Evolutionary conservation across 768 basidiomycete species (phyloP).

Genomic region (Sporobolomyces pararoseus): DNA sequence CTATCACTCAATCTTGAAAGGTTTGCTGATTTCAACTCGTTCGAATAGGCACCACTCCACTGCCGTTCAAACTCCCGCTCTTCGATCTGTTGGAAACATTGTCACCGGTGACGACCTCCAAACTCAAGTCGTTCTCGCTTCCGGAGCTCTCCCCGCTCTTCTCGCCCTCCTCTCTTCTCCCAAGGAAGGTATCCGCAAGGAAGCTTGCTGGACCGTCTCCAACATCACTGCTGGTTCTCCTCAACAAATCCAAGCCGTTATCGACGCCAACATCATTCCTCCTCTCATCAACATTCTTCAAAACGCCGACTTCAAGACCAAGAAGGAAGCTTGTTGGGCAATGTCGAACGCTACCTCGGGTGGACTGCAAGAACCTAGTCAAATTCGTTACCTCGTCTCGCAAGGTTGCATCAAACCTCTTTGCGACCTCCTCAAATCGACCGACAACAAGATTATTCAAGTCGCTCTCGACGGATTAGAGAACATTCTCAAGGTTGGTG

Average conservation of each 20-base stretch:
- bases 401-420: slow-evolving; percentile 99
- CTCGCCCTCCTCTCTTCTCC: slow-evolving; percentile 88
- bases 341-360: slow-evolving; percentile 98
- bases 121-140: slow-evolving; percentile 97
- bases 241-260: slow-evolving; percentile 92
- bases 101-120: slow-evolving; percentile 99
- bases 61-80: slow-evolving; percentile 95
- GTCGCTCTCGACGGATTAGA: slow-evolving; percentile 97
- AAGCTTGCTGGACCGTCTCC: slow-evolving; percentile 99
- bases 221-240: slow-evolving; percentile 97
- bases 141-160: slow-evolving; percentile 90
- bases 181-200: slow-evolving; percentile 98
- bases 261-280: slow-evolving; percentile 96
- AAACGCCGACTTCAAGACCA: slow-evolving; percentile 98
- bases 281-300: slow-evolving; percentile 97
- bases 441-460: slow-evolving; percentile 99
- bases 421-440: slow-evolving; percentile 90
- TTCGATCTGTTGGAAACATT: slow-evolving; percentile 97
- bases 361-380: slow-evolving; percentile 88
- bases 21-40: slow-evolving; percentile 8
- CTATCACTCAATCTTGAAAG: too few species aligned
- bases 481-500: slow-evolving; percentile 96
- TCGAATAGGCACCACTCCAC: slow-evolving; percentile 55
- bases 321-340: slow-evolving; percentile 99
- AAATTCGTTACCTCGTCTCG: slow-evolving; percentile 94